These are phyloP conservation scores for Glonium stellatum DNA, from an alignment of 495 filamentous ascomycete species.

Conservation along the genomic window DNA sequence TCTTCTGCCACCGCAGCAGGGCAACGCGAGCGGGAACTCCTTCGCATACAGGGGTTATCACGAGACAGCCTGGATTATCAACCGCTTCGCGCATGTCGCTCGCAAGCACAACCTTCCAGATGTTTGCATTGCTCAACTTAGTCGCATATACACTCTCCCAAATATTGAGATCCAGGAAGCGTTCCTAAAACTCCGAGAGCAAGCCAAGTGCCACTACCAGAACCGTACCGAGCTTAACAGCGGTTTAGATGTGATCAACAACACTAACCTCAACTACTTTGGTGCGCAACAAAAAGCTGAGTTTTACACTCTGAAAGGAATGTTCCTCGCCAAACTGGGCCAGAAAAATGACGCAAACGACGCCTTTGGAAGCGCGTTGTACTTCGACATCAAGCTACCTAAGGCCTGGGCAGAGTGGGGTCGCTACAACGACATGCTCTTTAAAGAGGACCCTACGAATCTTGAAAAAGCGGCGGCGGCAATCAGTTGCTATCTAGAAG, in stretches of 20 bases:
- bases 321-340: constrained; percentile 93
- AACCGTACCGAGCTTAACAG: constrained; percentile 83
- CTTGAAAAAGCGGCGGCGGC: constrained; percentile 79
- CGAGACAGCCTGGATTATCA: constrained; percentile 99
- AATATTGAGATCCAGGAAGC: constrained; percentile 99
- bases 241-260: constrained; percentile 97
- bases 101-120: constrained; percentile 95
- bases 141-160: constrained; percentile 94
- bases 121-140: constrained; percentile 93
- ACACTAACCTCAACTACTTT: constrained; percentile 98
- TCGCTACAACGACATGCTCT: constrained; percentile 90
- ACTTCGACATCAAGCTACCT: constrained; percentile 86
- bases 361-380: constrained; percentile 88
- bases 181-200: constrained; percentile 92
- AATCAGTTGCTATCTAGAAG: constrained; percentile 92
- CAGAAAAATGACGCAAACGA: constrained; percentile 85
- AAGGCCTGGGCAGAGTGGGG: constrained; percentile 99
- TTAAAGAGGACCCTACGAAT: constrained; percentile 79
- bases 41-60: constrained; percentile 97
- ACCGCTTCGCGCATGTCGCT: constrained; percentile 95
- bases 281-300: constrained; percentile 93
- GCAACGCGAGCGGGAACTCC: constrained; percentile 73
- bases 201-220: constrained; percentile 97
- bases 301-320: constrained; percentile 98
- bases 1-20: constrained; percentile 71